phyloP scores from a whole-genome alignment of 2,329 filamentous ascomycete species.

The Dryadomyces quercus-mongolicae region DNA sequence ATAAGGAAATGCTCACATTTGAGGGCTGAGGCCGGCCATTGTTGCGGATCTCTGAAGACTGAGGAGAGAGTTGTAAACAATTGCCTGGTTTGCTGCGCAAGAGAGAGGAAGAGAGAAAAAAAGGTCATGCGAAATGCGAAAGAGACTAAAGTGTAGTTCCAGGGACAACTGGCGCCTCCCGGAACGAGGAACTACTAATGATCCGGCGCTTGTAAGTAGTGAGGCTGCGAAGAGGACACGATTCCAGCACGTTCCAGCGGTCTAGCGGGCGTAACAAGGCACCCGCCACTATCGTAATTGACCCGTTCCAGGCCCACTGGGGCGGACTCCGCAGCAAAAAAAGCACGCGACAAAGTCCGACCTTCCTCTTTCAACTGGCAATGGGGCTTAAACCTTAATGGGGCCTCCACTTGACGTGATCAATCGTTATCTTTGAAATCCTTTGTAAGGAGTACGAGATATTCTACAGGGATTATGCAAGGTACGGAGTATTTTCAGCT shows the following conservation, averaged over 20 bases:
- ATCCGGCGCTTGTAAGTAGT: background rate
- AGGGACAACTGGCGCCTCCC: background rate
- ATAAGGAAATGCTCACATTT: slow-evolving; percentile 38
- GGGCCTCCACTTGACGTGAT: background rate
- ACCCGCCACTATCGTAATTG: background rate
- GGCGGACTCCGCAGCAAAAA: background rate
- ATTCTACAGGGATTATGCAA: too few relatives aligned
- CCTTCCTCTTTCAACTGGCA: background rate
- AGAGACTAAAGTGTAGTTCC: background rate
- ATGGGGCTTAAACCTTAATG: too few relatives aligned
- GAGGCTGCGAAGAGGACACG: slow-evolving; percentile 9
- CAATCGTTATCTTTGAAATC: background rate
- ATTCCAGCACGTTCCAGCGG: slow-evolving; percentile 4
- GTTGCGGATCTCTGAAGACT: slow-evolving; percentile 16
- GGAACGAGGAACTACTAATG: slow-evolving; percentile 1
- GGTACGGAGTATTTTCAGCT: too few relatives aligned
- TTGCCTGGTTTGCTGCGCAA: background rate
- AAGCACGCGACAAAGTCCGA: background rate
- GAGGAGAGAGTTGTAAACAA: background rate
- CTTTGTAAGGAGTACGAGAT: too few relatives aligned
- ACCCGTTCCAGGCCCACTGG: background rate
- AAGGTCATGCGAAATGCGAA: background rate
- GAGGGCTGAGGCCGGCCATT: slow-evolving; percentile 51
- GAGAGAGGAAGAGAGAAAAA: background rate
- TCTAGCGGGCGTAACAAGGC: background rate